Evolutionary conservation across 2,329 filamentous ascomycete species (phyloP).

Genomic region (Fulvia fulva): DNA sequence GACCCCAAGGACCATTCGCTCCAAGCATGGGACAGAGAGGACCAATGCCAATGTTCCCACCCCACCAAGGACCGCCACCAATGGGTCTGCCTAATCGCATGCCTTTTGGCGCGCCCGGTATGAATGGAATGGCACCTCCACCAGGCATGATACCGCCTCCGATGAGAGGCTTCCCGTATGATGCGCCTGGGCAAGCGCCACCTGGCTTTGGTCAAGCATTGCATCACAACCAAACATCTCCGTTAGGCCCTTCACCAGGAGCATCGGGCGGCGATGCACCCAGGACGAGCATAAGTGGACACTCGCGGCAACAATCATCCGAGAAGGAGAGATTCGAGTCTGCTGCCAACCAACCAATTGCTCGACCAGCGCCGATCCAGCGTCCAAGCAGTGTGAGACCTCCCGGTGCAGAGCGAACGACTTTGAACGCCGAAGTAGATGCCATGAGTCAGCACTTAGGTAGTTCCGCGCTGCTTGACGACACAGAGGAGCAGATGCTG

Average conservation of each 20-base stretch:
- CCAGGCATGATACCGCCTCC: slow-evolving; percentile 56
- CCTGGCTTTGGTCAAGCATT: slow-evolving; percentile 52
- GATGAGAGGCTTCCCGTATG: slow-evolving; percentile 51
- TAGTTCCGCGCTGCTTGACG: slow-evolving; percentile 79
- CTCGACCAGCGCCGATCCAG: slow-evolving; percentile 81
- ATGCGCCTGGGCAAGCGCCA: slow-evolving; percentile 41
- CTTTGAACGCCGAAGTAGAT: slow-evolving; percentile 51
- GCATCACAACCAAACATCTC: slow-evolving; percentile 28
- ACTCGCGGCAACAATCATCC: slow-evolving; percentile 71
- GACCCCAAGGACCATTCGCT: slow-evolving; percentile 52
- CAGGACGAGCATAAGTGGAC: slow-evolving; percentile 42
- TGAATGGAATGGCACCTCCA: slow-evolving; percentile 45
- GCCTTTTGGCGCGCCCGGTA: slow-evolving; percentile 53
- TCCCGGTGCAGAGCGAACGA: slow-evolving; percentile 40
- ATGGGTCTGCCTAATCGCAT: slow-evolving; percentile 41
- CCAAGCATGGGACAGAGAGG: slow-evolving; percentile 50
- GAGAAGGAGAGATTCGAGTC: slow-evolving; percentile 58
- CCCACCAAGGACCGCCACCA: slow-evolving; percentile 46
- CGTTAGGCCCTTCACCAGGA: slow-evolving; percentile 31
- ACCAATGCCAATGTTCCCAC: slow-evolving; percentile 52
- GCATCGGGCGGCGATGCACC: slow-evolving; percentile 33
- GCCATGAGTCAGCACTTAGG: slow-evolving; percentile 63
- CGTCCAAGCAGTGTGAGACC: slow-evolving; percentile 71
- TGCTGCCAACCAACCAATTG: slow-evolving; percentile 66
- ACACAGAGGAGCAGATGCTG: slow-evolving; percentile 62